phyloP scores from a whole-genome alignment of 2,329 filamentous ascomycete genomes.

The Aspergillus pseudoviridinutans region DNA sequence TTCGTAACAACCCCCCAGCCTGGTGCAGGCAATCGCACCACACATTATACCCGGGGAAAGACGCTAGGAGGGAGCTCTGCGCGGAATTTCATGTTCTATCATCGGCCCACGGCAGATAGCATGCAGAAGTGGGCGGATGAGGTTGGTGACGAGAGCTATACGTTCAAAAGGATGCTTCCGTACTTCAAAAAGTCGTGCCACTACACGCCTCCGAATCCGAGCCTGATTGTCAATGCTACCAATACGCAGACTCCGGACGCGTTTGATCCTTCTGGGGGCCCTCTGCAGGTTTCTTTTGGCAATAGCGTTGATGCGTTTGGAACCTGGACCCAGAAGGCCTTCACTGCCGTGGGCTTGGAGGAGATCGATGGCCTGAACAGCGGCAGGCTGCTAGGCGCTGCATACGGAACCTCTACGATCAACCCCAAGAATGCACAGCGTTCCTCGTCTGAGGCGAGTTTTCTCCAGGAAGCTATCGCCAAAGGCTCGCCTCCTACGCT shows the following conservation, averaged over 20 bases:
- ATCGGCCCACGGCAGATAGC: slow-evolving; percentile 26
- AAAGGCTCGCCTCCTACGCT: slow-evolving; percentile 25
- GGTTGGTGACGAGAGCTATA: slow-evolving; percentile 32
- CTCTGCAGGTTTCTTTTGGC: slow-evolving; percentile 31
- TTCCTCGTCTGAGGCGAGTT: slow-evolving; percentile 15
- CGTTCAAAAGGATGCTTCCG: slow-evolving; percentile 22
- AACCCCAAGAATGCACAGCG: slow-evolving; percentile 21
- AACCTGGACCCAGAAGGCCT: slow-evolving; percentile 23
- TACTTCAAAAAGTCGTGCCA: slow-evolving; percentile 24
- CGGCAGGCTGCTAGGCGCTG: slow-evolving; percentile 21
- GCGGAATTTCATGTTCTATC: slow-evolving; percentile 24
- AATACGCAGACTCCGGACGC: slow-evolving; percentile 18
- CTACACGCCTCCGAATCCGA: slow-evolving; percentile 23
- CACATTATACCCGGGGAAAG: slow-evolving; percentile 27
- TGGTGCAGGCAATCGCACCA: slow-evolving; percentile 3
- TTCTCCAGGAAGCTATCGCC: slow-evolving; percentile 22
- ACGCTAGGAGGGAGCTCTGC: slow-evolving; percentile 23
- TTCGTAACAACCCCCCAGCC: slow-evolving; percentile 20
- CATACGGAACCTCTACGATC: slow-evolving; percentile 29
- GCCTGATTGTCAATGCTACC: slow-evolving; percentile 21
- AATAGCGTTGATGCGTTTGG: slow-evolving; percentile 24
- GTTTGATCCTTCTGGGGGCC: slow-evolving; percentile 20
- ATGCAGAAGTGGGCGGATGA: slow-evolving; percentile 34
- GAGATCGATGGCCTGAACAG: slow-evolving; percentile 25
- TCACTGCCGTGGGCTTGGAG: slow-evolving; percentile 25